Evolutionary conservation across 768 basidiomycete species (phyloP).

Genomic region (Nidula microcarpa): DNA sequence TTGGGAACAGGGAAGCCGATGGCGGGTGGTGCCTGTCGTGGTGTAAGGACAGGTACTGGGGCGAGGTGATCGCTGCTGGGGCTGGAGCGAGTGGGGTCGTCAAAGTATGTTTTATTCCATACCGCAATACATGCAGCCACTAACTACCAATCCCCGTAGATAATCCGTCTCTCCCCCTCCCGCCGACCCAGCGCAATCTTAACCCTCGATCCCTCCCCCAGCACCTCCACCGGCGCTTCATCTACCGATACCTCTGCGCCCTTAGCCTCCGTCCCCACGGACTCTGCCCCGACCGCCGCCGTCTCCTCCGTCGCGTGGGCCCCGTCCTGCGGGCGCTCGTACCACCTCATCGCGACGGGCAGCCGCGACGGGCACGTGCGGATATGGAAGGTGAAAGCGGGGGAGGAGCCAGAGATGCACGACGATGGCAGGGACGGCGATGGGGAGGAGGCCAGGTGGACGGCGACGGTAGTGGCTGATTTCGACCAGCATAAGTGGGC

Average conservation of each 20-base stretch:
- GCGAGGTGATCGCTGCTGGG: slow-evolving; percentile 79
- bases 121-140: background rate
- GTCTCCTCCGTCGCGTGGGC: slow-evolving; percentile 91
- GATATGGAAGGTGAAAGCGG: slow-evolving; percentile 83
- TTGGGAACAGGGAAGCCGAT: slow-evolving; percentile 75
- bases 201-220: slow-evolving; percentile 51
- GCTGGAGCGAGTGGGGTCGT: slow-evolving; percentile 70
- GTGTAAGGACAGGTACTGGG: slow-evolving; percentile 97
- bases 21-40: slow-evolving; percentile 93
- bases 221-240: slow-evolving; percentile 3
- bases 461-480: slow-evolving; percentile 73
- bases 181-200: slow-evolving; percentile 66
- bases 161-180: slow-evolving; percentile 70
- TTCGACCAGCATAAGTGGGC: slow-evolving; percentile 81
- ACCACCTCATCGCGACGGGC: slow-evolving; percentile 92
- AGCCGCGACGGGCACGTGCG: slow-evolving; percentile 83
- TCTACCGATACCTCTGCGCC: slow-evolving; percentile 3
- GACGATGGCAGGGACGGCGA: slow-evolving; percentile 31
- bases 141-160: slow-evolving; percentile 31
- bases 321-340: slow-evolving; percentile 88
- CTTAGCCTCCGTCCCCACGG: background rate
- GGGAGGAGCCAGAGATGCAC: slow-evolving; percentile 36
- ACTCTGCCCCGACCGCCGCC: slow-evolving; percentile 41
- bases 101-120: slow-evolving; percentile 46
- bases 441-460: slow-evolving; percentile 64